These are phyloP conservation scores for Lolium rigidum DNA, from an alignment of 176 grass and related monocot genomes.

Conservation along the genomic window DNA sequence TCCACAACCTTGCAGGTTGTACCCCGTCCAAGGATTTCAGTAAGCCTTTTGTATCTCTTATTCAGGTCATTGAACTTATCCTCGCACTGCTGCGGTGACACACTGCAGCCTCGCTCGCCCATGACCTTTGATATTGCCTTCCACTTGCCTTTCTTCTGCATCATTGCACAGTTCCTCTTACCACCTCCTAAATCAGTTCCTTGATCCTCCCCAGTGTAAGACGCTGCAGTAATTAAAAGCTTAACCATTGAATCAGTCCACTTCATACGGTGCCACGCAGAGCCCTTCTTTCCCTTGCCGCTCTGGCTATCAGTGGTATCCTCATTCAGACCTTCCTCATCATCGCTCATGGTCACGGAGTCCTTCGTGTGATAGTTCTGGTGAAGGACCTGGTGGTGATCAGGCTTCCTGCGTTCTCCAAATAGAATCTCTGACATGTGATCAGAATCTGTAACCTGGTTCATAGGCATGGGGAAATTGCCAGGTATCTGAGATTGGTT, in stretches of 20 bases:
- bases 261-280: constrained; percentile 67
- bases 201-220: constrained; percentile 59
- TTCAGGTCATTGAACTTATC: constrained; percentile 88
- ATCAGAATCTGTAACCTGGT: constrained; percentile 59
- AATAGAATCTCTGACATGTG: constrained; percentile 52
- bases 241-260: constrained; percentile 72
- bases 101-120: constrained; percentile 60
- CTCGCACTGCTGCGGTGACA: constrained; percentile 74
- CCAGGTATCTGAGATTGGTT: constrained; percentile 40
- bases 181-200: constrained; percentile 48
- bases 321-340: constrained; percentile 54
- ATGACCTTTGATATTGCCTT: constrained; percentile 69
- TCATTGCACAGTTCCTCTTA: constrained; percentile 49
- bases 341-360: constrained; percentile 54
- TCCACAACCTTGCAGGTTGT: constrained; percentile 64
- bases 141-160: constrained; percentile 82
- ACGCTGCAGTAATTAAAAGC: constrained; percentile 63
- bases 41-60: constrained; percentile 78
- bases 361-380: constrained; percentile 36
- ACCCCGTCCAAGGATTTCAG: constrained; percentile 65
- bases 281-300: constrained; percentile 58
- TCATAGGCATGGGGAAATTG: constrained; percentile 32
- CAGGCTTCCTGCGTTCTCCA: constrained; percentile 52
- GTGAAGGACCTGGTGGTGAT: constrained; percentile 39
- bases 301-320: constrained; percentile 52